Evolutionary conservation across 495 filamentous ascomycete genomes (phyloP).

Genomic region (Aspergillus conjunctus): DNA sequence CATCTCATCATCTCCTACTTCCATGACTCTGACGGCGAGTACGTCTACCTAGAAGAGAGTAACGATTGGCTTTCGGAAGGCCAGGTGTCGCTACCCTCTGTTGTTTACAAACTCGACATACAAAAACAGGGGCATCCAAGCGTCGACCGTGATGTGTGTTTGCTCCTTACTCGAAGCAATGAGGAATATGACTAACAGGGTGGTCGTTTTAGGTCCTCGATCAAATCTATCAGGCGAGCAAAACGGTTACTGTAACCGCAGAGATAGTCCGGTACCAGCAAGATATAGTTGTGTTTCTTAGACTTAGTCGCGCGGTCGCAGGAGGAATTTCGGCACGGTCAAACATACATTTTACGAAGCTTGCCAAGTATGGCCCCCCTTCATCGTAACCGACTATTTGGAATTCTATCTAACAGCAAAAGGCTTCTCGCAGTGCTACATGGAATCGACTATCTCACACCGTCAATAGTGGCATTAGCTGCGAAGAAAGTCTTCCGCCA

Average conservation of each 20-base stretch:
- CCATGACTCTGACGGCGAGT: conserved; percentile 73
- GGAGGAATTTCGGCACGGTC: conserved; percentile 76
- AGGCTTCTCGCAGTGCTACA: conserved; percentile 77
- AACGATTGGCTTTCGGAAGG: conserved; percentile 50
- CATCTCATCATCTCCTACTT: conserved; percentile 87
- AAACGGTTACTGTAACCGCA: conserved; percentile 49
- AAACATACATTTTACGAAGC: conserved; percentile 70
- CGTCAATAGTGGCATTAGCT: conserved; percentile 80
- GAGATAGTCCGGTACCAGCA: conserved; percentile 80
- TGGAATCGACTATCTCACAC: conserved; percentile 77
- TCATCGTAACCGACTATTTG: not conserved
- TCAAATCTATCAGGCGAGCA: conserved; percentile 38
- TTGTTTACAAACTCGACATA: conserved; percentile 41
- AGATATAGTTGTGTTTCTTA: conserved; percentile 82
- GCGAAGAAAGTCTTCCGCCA: conserved; percentile 89
- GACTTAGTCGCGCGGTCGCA: conserved; percentile 79
- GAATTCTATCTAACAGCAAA: not conserved
- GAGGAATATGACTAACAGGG: not conserved
- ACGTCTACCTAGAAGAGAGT: conserved; percentile 67
- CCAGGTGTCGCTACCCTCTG: conserved; percentile 47
- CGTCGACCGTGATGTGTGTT: conserved; percentile 31
- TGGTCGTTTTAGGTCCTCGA: conserved; percentile 37
- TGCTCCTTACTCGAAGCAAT: not conserved
- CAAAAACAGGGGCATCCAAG: conserved; percentile 17
- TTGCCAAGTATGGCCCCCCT: conserved; percentile 55